phyloP scores from a whole-genome alignment of 768 basidiomycete species.

The Hebeloma cylindrosporum region DNA sequence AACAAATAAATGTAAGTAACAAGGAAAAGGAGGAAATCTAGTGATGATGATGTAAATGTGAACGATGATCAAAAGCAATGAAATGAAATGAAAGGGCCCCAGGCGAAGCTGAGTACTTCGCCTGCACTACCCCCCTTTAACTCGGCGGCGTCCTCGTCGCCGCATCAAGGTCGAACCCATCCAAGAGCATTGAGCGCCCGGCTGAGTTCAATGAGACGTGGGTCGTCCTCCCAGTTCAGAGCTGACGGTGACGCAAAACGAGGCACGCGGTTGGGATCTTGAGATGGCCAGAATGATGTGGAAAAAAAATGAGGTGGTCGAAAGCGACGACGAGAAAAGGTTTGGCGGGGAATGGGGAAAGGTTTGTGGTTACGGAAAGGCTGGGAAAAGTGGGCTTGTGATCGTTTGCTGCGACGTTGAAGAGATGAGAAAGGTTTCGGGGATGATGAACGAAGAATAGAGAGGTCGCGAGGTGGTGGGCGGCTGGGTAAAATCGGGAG shows the following conservation, averaged over 20 bases:
- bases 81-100: no score
- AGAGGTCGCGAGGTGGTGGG: no score
- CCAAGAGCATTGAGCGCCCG: constrained; percentile 1
- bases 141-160: background rate
- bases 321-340: no score
- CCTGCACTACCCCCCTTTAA: background rate
- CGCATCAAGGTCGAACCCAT: background rate
- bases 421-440: background rate
- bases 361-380: background rate
- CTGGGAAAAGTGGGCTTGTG: background rate
- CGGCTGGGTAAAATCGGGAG: no score
- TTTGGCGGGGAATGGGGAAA: background rate
- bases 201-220: background rate
- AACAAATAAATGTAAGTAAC: no score
- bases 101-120: background rate
- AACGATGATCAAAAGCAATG: no score
- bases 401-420: background rate
- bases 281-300: no score
- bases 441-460: background rate
- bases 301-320: no score
- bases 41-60: no score
- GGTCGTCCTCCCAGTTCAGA: constrained; percentile 1
- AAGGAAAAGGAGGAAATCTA: no score
- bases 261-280: no score
- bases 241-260: background rate